Percentiles rank a stretch among this genome's conserved stretches.
These are phyloP conservation scores for Rhododendron ovatum DNA, from an alignment of 148 eudicot species.

Conservation along the genomic window DNA sequence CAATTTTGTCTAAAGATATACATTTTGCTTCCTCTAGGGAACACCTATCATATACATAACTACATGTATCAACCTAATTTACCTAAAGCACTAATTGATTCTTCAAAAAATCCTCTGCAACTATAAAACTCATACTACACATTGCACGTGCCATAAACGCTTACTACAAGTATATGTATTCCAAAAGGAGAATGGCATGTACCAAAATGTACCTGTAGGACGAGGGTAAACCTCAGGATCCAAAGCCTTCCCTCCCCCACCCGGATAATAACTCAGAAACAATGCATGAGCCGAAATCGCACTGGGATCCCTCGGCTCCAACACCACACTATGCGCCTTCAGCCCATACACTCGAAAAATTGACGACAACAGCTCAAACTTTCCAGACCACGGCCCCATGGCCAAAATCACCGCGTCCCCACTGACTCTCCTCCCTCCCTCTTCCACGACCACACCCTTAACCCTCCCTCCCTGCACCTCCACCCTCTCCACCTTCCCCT, in stretches of 20 bases:
- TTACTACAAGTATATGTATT: neutral
- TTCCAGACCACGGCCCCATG: constrained; percentile 79
- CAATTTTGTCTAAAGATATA: neutral
- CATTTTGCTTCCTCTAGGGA: neutral
- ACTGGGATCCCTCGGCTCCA: constrained; percentile 60
- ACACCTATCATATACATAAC: neutral
- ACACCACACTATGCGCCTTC: constrained; percentile 76
- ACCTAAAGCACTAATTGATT: neutral
- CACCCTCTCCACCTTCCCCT: constrained; percentile 55
- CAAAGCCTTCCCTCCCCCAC: constrained; percentile 51
- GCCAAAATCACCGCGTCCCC: constrained; percentile 78
- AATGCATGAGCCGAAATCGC: constrained; percentile 64
- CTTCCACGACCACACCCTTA: constrained; percentile 45
- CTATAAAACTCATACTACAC: neutral
- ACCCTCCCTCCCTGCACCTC: constrained; percentile 26
- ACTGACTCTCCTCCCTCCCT: constrained; percentile 45
- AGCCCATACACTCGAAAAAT: constrained; percentile 70
- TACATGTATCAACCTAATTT: neutral
- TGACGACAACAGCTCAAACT: constrained; percentile 37
- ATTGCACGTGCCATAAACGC: neutral
- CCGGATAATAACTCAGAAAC: constrained; percentile 57
- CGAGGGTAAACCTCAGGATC: constrained; percentile 91
- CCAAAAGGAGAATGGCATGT: neutral
- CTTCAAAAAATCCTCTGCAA: neutral
- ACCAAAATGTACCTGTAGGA: constrained; percentile 54